Conservation (phyloP, 306 rosid genomes). For the Boehmeria nivea region DNA sequence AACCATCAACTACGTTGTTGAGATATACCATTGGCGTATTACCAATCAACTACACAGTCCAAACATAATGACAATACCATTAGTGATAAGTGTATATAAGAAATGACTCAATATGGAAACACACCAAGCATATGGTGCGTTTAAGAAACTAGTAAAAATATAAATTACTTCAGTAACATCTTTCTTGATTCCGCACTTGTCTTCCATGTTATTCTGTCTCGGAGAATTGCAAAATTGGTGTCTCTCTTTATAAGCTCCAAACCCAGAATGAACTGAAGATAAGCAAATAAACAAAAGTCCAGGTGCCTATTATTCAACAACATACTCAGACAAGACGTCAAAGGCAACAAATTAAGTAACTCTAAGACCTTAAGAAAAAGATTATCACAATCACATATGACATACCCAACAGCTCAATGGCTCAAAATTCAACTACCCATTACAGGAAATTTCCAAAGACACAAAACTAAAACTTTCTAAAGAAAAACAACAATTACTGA, state of each 20-base stretch:
- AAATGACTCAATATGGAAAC: neutral
- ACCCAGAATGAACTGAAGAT: too few species aligned
- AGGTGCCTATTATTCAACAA: too few species aligned
- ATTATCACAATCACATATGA: too few species aligned
- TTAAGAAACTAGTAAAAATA: slow-evolving; percentile 4
- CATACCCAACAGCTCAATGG: neutral
- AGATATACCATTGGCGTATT: slow-evolving; percentile 69
- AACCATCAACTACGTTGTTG: slow-evolving; percentile 64
- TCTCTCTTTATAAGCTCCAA: neutral
- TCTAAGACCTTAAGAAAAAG: too few species aligned
- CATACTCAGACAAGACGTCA: too few species aligned
- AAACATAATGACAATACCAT: neutral
- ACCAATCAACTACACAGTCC: slow-evolving; percentile 49
- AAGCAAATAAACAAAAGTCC: too few species aligned
- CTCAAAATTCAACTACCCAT: too few species aligned
- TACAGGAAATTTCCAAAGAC: too few species aligned
- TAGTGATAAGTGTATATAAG: neutral
- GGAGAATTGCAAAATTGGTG: slow-evolving; percentile 11
- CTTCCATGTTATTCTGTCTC: slow-evolving; percentile 36
- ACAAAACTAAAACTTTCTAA: too few species aligned
- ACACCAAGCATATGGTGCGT: too few species aligned
- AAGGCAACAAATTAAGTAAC: too few species aligned
- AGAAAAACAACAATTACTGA: too few species aligned
- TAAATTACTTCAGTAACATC: slow-evolving; percentile 63
- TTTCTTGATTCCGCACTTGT: slow-evolving; percentile 52